Base-by-base conservation (phyloP, 1,284 basidiomycete genomes). In the Stereum hirsutum region DNA sequence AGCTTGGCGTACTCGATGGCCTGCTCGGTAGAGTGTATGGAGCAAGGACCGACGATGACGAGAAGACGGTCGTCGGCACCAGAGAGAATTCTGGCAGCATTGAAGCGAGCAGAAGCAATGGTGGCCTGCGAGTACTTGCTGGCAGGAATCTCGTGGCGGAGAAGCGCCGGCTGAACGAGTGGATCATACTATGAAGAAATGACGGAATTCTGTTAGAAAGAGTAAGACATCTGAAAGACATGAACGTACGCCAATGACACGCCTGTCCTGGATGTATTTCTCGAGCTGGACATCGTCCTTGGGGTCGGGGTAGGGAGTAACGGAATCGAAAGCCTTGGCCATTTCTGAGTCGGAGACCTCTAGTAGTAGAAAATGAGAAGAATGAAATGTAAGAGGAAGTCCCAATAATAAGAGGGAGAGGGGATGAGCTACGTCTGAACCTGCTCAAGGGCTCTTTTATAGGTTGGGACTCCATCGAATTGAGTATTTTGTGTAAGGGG, bases 41-140 rank as follows among this genome's bases (percentile, higher is more conserved):
- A 95, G 71, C 95, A 99, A 15, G 95, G 95, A 4, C 95, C 95
- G 49, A 96, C 87, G 53, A 97, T 73, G 57, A 96, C 92, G 39
- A 97, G 70, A 1, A 97, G 52, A 39, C 91, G 79, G 54, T 90
- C 84, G 56, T 94, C 91, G 37, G 79, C 75, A 21, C 92, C 90
- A 3, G 85, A 78, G 33, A 94, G 70, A 52, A 95, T 79, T 46
- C 78, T 72, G 1, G 90, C 84, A 1, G 88, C 77, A 46, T 74
- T 72, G 65, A 78, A 81, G 52, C 93, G 81, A n/a, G 89, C 82
- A 11, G 72, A 62, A 6, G 86, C 79, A 59, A 95, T 87, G 21
- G 85, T 90, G 54, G 74, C 66, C 49, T 75, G 72, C 0, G 84
- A 79, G 14, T 59, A 60, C 1, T 65, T 50, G 14, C 77, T 67